phyloP scores from a whole-genome alignment of 179 eudicot species.

The Spergularia azorica region DNA sequence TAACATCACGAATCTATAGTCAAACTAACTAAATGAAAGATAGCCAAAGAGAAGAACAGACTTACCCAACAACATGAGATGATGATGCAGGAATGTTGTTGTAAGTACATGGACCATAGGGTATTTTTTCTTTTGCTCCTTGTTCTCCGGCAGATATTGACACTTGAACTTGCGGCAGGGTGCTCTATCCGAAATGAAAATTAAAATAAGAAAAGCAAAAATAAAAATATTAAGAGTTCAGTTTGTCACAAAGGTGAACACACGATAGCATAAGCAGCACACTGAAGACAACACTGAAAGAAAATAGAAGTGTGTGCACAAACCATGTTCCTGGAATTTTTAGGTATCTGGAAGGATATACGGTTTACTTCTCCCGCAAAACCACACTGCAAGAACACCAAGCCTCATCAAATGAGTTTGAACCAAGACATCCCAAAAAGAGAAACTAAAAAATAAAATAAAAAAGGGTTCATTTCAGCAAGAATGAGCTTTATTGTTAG shows the following conservation, averaged over 20 bases:
- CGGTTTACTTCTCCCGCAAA: conserved; percentile 51
- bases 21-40: too few species aligned
- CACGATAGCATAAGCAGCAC: neutral
- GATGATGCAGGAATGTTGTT: conserved; percentile 53
- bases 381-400: conserved; percentile 53
- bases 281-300: neutral
- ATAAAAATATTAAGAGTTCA: neutral
- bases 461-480: too few species aligned
- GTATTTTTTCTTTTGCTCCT: conserved; percentile 73
- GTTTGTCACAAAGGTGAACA: neutral
- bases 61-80: conserved; percentile 62
- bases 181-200: conserved; percentile 39
- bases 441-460: neutral
- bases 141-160: conserved; percentile 68
- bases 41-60: conserved; percentile 10
- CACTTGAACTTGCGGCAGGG: conserved; percentile 66
- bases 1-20: too few species aligned
- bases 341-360: conserved; percentile 60
- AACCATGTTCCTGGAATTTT: conserved; percentile 54
- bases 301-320: conserved; percentile 25
- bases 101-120: conserved; percentile 60
- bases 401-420: conserved; percentile 7
- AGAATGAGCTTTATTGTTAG: too few species aligned
- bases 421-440: neutral
- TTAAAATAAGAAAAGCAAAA: neutral